Evolutionary conservation across 2,329 filamentous ascomycete genomes (phyloP).

Genomic region (Rasamsonia emersonii): DNA sequence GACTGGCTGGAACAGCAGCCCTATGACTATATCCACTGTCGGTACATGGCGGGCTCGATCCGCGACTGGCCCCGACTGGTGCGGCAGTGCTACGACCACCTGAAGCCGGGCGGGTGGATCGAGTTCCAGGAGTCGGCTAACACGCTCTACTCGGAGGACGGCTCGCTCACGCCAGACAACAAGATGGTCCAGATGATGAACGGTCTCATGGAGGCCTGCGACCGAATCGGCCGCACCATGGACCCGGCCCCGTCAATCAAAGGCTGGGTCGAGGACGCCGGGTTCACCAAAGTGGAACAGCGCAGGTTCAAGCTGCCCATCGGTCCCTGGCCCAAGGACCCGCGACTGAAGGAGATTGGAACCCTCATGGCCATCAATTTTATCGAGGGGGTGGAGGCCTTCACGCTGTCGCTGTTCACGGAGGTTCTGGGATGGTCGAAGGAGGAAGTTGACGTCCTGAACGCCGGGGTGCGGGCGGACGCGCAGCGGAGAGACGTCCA

Average conservation of each 20-base stretch:
- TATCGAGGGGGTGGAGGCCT: constrained; percentile 15
- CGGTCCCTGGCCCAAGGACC: constrained; percentile 20
- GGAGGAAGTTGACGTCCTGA: constrained; percentile 9
- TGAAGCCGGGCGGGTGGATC: constrained; percentile 34
- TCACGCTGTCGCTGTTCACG: constrained; percentile 12
- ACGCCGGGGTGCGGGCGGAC: constrained; percentile 1
- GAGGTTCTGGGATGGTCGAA: constrained; percentile 14
- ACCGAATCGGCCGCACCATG: constrained; percentile 15
- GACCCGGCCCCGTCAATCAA: constrained; percentile 9
- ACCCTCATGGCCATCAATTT: constrained; percentile 10
- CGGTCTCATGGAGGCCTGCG: constrained; percentile 18
- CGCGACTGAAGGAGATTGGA: constrained; percentile 18
- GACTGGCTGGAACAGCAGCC: constrained; percentile 47
- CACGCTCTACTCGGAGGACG: constrained; percentile 19
- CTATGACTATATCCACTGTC: constrained; percentile 50
- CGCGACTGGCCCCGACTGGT: constrained; percentile 45
- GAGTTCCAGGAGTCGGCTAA: constrained; percentile 30
- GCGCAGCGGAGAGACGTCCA: constrained; percentile 1
- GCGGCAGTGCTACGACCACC: constrained; percentile 35
- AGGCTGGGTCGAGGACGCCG: constrained; percentile 14
- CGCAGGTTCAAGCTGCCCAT: constrained; percentile 17
- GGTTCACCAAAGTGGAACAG: constrained; percentile 17
- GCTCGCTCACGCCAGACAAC: constrained; percentile 13
- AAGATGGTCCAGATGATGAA: constrained; percentile 17
- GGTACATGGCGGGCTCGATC: constrained; percentile 44